Conservation (phyloP, 2,329 filamentous ascomycete species). For the Botryotinia convoluta region DNA sequence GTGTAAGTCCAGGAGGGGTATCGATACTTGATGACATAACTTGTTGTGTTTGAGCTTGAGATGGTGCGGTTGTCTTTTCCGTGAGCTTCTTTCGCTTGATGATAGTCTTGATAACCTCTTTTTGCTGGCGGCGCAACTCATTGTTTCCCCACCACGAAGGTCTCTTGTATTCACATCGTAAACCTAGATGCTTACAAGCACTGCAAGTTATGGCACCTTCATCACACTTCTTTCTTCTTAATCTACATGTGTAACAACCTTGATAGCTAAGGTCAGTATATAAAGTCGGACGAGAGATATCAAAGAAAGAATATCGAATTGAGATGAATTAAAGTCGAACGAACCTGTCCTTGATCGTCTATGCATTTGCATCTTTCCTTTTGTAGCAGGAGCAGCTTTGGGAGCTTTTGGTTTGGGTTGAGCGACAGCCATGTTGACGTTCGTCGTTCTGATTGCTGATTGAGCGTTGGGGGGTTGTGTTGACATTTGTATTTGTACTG, state of each 20-base stretch:
- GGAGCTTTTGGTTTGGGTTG: conserved; percentile 59
- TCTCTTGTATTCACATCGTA: conserved; percentile 93
- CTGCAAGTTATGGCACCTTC: conserved; percentile 61
- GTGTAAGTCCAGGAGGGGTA: conserved; percentile 75
- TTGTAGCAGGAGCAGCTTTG: conserved; percentile 56
- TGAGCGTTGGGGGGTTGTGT: conserved; percentile 60
- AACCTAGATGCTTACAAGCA: conserved; percentile 67
- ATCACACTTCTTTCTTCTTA: conserved; percentile 68
- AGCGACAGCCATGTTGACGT: conserved; percentile 55
- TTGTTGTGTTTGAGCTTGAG: conserved; percentile 50
- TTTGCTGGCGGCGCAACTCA: conserved; percentile 79
- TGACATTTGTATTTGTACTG: conserved; percentile 55
- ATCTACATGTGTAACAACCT: conserved; percentile 67
- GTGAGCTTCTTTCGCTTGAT: conserved; percentile 96
- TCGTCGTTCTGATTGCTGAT: conserved; percentile 39
- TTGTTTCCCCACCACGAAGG: conserved; percentile 98
- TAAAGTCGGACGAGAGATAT: conserved; percentile 49
- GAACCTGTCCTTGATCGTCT: conserved; percentile 90
- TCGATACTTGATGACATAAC: conserved; percentile 49
- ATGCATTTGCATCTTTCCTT: conserved; percentile 82
- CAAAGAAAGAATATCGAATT: conserved; percentile 43
- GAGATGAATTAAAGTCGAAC: conserved; percentile 42
- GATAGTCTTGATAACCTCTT: conserved; percentile 93
- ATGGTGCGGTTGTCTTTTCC: conserved; percentile 67
- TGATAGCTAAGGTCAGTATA: conserved; percentile 40